phyloP scores from a whole-genome alignment of 768 basidiomycete genomes.

The Rubroboletus satanas region DNA sequence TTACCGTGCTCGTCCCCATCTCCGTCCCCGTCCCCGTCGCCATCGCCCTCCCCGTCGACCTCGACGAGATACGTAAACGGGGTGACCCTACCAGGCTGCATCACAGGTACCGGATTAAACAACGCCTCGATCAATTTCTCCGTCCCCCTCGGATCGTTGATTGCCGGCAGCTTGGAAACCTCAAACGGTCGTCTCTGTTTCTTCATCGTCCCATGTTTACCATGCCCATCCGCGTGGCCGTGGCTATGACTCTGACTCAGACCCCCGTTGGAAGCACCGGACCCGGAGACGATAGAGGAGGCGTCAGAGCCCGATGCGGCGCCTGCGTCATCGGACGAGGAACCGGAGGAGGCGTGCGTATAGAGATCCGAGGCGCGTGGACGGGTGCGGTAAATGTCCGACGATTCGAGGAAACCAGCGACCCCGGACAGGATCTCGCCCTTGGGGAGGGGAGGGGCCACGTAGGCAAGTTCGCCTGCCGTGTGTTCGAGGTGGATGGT shows the following conservation, averaged over 20 bases:
- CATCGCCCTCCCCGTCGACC: constrained; percentile 19
- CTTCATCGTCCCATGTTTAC: constrained; percentile 9
- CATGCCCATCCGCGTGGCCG: not conserved
- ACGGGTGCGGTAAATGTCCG: constrained; percentile 50
- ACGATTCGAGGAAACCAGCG: constrained; percentile 51
- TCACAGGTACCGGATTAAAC: constrained; percentile 66
- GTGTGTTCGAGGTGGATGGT: constrained; percentile 54
- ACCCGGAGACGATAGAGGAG: constrained; percentile 22
- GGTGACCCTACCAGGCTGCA: constrained; percentile 19
- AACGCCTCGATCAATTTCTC: constrained; percentile 74
- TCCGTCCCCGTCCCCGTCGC: constrained; percentile 17
- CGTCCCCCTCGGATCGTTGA: constrained; percentile 60
- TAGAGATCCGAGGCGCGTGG: constrained; percentile 51
- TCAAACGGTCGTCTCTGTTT: constrained; percentile 30
- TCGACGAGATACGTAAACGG: constrained; percentile 40
- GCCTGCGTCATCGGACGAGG: constrained; percentile 23
- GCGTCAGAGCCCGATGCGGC: constrained; percentile 13
- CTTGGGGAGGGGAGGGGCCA: constrained; percentile 64
- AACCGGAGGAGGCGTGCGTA: constrained; percentile 23
- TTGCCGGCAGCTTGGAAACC: constrained; percentile 41
- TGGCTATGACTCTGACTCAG: not conserved
- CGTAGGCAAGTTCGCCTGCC: constrained; percentile 52
- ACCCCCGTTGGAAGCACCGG: not conserved
- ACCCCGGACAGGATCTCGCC: constrained; percentile 72
- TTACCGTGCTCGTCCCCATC: constrained; percentile 15